These are phyloP conservation scores for Botrytis deweyae DNA, from an alignment of 2,329 filamentous ascomycete genomes.

Conservation along the genomic window DNA sequence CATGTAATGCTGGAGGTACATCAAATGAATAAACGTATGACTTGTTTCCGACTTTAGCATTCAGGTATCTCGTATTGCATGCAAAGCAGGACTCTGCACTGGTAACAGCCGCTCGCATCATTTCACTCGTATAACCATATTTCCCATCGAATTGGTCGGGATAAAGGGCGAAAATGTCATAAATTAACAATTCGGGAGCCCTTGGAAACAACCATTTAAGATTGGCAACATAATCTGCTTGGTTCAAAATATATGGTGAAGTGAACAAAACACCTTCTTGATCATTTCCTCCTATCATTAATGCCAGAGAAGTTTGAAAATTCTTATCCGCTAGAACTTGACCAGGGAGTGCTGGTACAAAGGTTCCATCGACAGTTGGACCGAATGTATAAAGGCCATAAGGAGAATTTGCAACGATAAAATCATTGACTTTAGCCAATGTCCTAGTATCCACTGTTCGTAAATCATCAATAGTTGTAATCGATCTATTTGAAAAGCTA, in stretches of 20 bases:
- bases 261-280: constrained; percentile 41
- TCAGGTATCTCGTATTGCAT: constrained; percentile 54
- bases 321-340: constrained; percentile 45
- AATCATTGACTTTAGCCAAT: constrained; percentile 4
- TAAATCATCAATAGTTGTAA: neutral
- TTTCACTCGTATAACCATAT: constrained; percentile 46
- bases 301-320: constrained; percentile 45
- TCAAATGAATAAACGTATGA: constrained; percentile 54
- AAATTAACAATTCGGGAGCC: constrained; percentile 24
- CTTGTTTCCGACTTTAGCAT: constrained; percentile 46
- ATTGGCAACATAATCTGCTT: constrained; percentile 6
- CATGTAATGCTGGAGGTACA: constrained; percentile 53
- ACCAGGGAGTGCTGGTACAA: constrained; percentile 48
- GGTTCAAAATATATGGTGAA: constrained; percentile 35
- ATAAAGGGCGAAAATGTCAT: constrained; percentile 48
- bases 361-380: constrained; percentile 49
- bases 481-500: neutral
- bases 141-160: constrained; percentile 48
- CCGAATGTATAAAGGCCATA: constrained; percentile 2
- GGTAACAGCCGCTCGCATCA: constrained; percentile 44
- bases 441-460: neutral
- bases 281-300: constrained; percentile 48
- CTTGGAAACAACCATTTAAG: neutral
- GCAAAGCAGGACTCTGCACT: constrained; percentile 47
- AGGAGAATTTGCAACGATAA: neutral